phyloP scores from a whole-genome alignment of 2,329 filamentous ascomycete species.

The Xylaria polymorpha region DNA sequence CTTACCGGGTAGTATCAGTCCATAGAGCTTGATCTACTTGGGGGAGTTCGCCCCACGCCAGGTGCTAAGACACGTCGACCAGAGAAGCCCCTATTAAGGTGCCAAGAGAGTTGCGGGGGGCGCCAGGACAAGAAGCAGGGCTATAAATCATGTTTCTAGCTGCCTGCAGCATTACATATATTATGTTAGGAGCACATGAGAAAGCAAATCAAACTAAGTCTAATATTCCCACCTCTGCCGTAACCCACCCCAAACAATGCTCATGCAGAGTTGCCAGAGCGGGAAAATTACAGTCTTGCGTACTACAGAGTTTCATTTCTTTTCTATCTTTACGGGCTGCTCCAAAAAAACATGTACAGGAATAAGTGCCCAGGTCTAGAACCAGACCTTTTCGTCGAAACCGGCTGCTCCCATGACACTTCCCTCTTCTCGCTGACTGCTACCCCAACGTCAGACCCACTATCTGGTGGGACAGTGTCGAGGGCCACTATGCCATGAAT shows the following conservation, averaged over 20 bases:
- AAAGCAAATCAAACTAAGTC: neutral
- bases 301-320: slow-evolving; percentile 4
- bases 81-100: neutral
- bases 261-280: neutral
- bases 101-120: neutral
- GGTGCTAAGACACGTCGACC: neutral
- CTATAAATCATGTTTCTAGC: neutral
- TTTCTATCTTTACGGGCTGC: slow-evolving; percentile 15
- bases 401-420: neutral
- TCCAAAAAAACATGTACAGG: slow-evolving; percentile 26
- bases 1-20: neutral
- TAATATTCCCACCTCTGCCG: neutral
- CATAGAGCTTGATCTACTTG: neutral
- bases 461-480: slow-evolving; percentile 28
- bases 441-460: slow-evolving; percentile 7
- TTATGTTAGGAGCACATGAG: neutral
- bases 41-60: neutral
- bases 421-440: neutral
- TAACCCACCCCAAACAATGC: neutral
- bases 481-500: slow-evolving; percentile 23
- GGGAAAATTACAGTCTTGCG: neutral
- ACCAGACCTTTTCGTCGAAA: neutral
- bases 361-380: slow-evolving; percentile 7
- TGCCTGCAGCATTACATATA: neutral
- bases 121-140: neutral